Evolutionary conservation across 805 yeast genomes (phyloP).

Genomic region (Barnettozyma botsteinii): DNA sequence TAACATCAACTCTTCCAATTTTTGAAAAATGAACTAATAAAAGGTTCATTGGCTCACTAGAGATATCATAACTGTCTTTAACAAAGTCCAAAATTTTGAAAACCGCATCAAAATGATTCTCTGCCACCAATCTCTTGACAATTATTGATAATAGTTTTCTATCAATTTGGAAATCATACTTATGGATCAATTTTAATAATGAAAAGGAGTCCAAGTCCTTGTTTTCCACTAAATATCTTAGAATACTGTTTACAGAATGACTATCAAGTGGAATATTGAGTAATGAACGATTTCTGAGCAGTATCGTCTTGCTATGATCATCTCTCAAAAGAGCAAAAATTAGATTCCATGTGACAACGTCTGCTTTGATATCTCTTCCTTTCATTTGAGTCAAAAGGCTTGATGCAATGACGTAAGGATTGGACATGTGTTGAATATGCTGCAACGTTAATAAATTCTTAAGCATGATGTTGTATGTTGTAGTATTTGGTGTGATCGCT

Average conservation of each 20-base stretch:
- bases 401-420: conserved; percentile 25
- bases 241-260: conserved; percentile 23
- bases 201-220: conserved; percentile 9
- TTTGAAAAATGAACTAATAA: conserved; percentile 28
- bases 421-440: conserved; percentile 25
- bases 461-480: conserved; percentile 35
- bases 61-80: conserved; percentile 8
- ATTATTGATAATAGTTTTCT: conserved; percentile 23
- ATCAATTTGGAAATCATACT: conserved; percentile 23
- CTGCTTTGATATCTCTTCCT: conserved; percentile 24
- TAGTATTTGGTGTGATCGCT: conserved; percentile 29
- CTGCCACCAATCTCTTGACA: conserved; percentile 23
- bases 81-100: conserved; percentile 23
- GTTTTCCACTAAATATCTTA: conserved; percentile 20
- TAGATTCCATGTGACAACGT: conserved; percentile 34
- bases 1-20: conserved; percentile 32
- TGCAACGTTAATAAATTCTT: conserved; percentile 26
- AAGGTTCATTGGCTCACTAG: conserved; percentile 24
- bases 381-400: conserved; percentile 31
- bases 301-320: conserved; percentile 27
- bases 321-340: conserved; percentile 30
- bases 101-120: conserved; percentile 26
- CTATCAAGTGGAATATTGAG: conserved; percentile 28
- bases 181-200: conserved; percentile 13
- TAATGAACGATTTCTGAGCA: conserved; percentile 28